Evolutionary conservation across 1,139 yeast species (phyloP), one percentile per base, ranked within the genome.

Genomic region (Nakaseomyces glabratus): DNA sequence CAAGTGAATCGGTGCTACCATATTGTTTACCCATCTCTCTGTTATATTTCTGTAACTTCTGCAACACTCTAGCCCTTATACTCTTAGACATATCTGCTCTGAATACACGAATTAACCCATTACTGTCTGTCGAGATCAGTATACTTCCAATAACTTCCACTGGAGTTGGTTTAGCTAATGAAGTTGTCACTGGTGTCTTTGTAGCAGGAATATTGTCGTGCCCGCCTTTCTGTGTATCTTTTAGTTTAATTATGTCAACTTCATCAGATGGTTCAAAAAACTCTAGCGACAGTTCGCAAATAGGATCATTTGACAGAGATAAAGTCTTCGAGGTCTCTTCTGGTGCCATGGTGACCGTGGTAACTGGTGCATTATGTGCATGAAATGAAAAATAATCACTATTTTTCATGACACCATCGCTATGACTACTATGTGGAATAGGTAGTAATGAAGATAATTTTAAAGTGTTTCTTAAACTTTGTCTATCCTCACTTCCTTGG

Each of bases 261-360:
- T 35, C 45, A 25, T 42, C 50, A 34, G 35, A 58, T 62, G 35
- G 67, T 48, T 44, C 58, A 60, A 45, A 47, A 30, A 58, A 58
- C 25, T 61, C 60, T 24, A 53, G 58, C 26, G 67, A 64, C 39
- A 82, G 56, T 42, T 82, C 93, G 52, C 69, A 85, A 3, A 86
- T 73, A 3, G 82, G 73, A 52, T 86, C 96, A 49, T 81, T 81
- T 1, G 93, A 79, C 28, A 77, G 62, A 33, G 79, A 77, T 34
- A 86, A 58, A 11, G 80, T 61, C 38, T 72, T 74, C 39, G 72
- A 68, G 0, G 95, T 78, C 2, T 65, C 63, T n/a, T 71, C 62
- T 0, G 96, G 96, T 0, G 94, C 95, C 60, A 85, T 75, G 1
- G 74, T 50, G 0, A 94, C 90, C 14, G 73, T 76, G 31, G 90